phyloP scores from a whole-genome alignment of 768 basidiomycete species.

The Lenzites betulinus region DNA sequence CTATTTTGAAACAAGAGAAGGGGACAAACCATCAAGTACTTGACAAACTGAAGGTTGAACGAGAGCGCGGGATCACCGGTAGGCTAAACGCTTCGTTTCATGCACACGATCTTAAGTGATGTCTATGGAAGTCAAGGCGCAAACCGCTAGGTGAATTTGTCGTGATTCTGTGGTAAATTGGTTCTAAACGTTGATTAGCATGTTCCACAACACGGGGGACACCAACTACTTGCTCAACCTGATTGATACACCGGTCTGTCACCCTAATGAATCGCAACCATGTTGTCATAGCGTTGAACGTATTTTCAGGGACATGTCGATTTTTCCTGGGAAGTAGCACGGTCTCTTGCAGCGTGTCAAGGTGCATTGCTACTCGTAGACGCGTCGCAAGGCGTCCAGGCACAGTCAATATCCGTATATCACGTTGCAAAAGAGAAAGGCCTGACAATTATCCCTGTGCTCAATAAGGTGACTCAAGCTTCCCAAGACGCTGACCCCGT shows the following conservation, averaged over 20 bases:
- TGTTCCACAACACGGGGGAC: slow-evolving; percentile 67
- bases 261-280: slow-evolving; percentile 20
- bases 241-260: slow-evolving; percentile 86
- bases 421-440: slow-evolving; percentile 84
- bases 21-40: slow-evolving; percentile 83
- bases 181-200: slow-evolving; percentile 45
- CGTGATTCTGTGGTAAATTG: neutral
- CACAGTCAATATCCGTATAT: slow-evolving; percentile 94
- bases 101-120: neutral
- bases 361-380: slow-evolving; percentile 87
- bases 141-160: slow-evolving; percentile 74
- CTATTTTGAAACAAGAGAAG: slow-evolving; percentile 65
- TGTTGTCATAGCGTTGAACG: neutral
- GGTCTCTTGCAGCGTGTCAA: slow-evolving; percentile 91
- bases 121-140: slow-evolving; percentile 78
- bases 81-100: neutral
- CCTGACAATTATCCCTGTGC: slow-evolving; percentile 82
- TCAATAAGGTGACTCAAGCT: slow-evolving; percentile 73
- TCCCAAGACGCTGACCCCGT: slow-evolving; percentile 7
- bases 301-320: slow-evolving; percentile 85
- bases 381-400: slow-evolving; percentile 97
- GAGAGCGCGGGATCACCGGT: slow-evolving; percentile 97
- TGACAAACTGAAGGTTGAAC: slow-evolving; percentile 95
- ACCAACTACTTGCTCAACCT: slow-evolving; percentile 80
- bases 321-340: slow-evolving; percentile 95